Evolutionary conservation across 75 land plant genomes (phyloP).

Genomic region (Pinus taeda): DNA sequence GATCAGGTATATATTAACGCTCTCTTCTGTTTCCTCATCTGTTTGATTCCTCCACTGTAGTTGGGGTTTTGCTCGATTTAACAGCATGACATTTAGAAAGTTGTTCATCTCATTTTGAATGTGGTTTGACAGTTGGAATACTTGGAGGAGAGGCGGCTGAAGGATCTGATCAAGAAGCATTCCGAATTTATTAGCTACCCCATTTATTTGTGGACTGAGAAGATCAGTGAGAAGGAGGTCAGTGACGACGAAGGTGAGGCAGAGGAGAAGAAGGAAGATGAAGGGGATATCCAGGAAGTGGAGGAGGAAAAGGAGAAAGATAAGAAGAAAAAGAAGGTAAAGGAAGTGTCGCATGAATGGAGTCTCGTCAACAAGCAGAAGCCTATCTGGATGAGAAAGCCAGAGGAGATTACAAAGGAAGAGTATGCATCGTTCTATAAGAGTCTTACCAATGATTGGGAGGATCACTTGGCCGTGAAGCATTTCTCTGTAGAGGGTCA

Average conservation of each 20-base stretch:
- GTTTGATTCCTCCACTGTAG: too few relatives aligned
- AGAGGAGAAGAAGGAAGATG: constrained; percentile 39
- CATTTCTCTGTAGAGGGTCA: constrained; percentile 88
- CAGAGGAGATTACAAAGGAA: constrained; percentile 73
- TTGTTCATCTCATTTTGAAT: too few relatives aligned
- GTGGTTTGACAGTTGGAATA: constrained; percentile 37
- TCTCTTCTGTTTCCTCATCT: not conserved
- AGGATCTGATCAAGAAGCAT: constrained; percentile 64
- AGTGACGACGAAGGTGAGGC: constrained; percentile 65
- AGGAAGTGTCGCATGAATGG: constrained; percentile 86
- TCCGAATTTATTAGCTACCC: constrained; percentile 68
- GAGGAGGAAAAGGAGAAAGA: constrained; percentile 38
- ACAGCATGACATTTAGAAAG: too few relatives aligned
- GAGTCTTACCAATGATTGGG: constrained; percentile 69
- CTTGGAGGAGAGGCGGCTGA: constrained; percentile 53
- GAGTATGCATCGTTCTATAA: constrained; percentile 79
- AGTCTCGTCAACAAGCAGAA: constrained; percentile 72
- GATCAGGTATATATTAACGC: constrained; percentile 18
- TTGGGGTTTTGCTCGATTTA: too few relatives aligned
- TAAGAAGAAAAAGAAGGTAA: constrained; percentile 62
- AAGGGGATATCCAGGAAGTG: constrained; percentile 38
- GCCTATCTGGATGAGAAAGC: constrained; percentile 87
- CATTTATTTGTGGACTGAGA: constrained; percentile 61
- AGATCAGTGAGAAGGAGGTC: constrained; percentile 58
- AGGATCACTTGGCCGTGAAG: constrained; percentile 77